Percentiles rank a stretch among this genome's conserved stretches.
These are phyloP conservation scores for Neolentinus lepideus DNA, from an alignment of 1,284 basidiomycete genomes.

Conservation along the genomic window DNA sequence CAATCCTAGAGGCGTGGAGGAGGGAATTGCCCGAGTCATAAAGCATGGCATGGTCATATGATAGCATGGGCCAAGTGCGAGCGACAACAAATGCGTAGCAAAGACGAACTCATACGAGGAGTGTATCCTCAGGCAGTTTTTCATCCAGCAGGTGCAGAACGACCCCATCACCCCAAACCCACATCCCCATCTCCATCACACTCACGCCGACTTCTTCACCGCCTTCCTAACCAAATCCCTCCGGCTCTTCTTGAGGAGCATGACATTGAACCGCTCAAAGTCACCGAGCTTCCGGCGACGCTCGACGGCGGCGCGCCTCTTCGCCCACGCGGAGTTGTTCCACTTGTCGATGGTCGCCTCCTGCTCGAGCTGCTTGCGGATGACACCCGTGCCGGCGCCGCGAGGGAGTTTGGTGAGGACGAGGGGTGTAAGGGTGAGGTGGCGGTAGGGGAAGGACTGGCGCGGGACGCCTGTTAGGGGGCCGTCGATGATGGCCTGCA, in stretches of 20 bases:
- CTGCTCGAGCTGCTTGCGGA: slow-evolving; percentile 88
- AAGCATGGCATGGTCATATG: slow-evolving; percentile 12
- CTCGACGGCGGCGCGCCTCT: slow-evolving; percentile 78
- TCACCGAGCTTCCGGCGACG: slow-evolving; percentile 79
- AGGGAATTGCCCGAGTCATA: slow-evolving; percentile 23
- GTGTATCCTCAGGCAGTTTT: neutral
- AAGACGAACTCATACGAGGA: neutral
- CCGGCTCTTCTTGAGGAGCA: slow-evolving; percentile 73
- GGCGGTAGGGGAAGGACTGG: slow-evolving; percentile 88
- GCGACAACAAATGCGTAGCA: neutral
- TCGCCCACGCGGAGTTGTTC: slow-evolving; percentile 84
- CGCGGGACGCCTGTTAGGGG: slow-evolving; percentile 88
- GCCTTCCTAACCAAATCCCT: slow-evolving; percentile 65
- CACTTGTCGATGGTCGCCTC: slow-evolving; percentile 75
- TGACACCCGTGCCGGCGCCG: slow-evolving; percentile 72
- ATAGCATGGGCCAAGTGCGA: slow-evolving; percentile 1
- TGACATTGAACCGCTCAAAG: slow-evolving; percentile 82
- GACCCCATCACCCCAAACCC: neutral
- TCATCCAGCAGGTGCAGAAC: neutral
- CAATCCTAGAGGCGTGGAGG: no score
- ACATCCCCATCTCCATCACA: neutral
- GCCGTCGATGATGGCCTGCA: slow-evolving; percentile 91
- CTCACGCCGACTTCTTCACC: slow-evolving; percentile 34
- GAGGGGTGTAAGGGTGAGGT: slow-evolving; percentile 89
- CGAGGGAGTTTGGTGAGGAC: slow-evolving; percentile 84